Percentiles rank a stretch among this genome's conserved stretches.
These are phyloP conservation scores for Diophrys appendiculata DNA, from an alignment of 73 alveolate genomes.

Conservation along the genomic window DNA sequence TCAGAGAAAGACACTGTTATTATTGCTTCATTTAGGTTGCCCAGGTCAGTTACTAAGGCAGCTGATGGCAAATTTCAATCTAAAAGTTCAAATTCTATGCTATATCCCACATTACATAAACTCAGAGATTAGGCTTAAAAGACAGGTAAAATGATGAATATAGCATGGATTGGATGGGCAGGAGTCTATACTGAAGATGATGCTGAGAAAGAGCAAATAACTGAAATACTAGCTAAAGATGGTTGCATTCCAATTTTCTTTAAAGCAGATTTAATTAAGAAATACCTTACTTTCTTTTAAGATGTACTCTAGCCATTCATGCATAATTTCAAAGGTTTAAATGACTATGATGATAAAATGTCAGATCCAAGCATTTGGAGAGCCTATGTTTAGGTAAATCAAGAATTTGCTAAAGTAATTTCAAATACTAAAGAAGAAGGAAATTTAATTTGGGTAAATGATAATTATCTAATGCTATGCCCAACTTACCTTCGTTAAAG, in stretches of 20 bases:
- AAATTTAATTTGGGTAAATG: slow-evolving; percentile 63
- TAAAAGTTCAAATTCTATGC: slow-evolving; percentile 2
- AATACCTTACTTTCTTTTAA: slow-evolving; percentile 24
- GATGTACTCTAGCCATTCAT: slow-evolving; percentile 51
- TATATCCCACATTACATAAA: slow-evolving; percentile 3
- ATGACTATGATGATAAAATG: slow-evolving; percentile 39
- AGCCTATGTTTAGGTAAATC: slow-evolving; percentile 12
- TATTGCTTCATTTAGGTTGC: slow-evolving; percentile 26
- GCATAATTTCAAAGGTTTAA: slow-evolving; percentile 63
- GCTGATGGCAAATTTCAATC: slow-evolving; percentile 4
- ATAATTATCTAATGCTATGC: slow-evolving; percentile 58
- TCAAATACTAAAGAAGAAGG: slow-evolving; percentile 23
- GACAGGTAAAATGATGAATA: too few relatives aligned
- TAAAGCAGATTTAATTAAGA: slow-evolving; percentile 13
- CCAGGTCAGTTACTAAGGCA: slow-evolving; percentile 4
- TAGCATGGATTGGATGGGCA: slow-evolving; percentile 67
- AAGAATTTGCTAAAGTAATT: not conserved
- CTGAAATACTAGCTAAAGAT: slow-evolving; percentile 28
- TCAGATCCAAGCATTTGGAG: slow-evolving; percentile 7
- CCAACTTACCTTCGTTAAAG: slow-evolving; percentile 51
- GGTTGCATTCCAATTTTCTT: slow-evolving; percentile 56
- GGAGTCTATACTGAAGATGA: slow-evolving; percentile 28
- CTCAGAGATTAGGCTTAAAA: not conserved
- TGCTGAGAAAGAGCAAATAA: slow-evolving; percentile 38
- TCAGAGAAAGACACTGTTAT: slow-evolving; percentile 15